Base-by-base conservation (phyloP, 2,329 filamentous ascomycete species). In the Hysterium pulicare region DNA sequence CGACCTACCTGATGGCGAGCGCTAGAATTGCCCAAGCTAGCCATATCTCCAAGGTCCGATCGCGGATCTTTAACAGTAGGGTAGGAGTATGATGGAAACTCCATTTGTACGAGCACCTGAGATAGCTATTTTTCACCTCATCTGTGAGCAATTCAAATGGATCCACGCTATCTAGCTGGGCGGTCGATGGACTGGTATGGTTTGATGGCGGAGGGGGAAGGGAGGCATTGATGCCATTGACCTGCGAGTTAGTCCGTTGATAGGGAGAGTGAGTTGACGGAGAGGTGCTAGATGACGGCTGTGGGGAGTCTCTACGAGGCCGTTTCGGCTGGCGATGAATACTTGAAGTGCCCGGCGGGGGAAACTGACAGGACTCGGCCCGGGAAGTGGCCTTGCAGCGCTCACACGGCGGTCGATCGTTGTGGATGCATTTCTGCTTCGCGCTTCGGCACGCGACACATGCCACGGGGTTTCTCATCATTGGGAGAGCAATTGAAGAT, bases 21-120 rank as follows among this genome's bases (percentile, higher is more conserved):
- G 66, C 66, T 33, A 69, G 57, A n/a, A 69, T 63, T n/a, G 66
- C 65, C 66, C 66, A 69, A n/a, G 51, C 63, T 47, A 69, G 58
- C 57, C 64, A 67, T 32, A 42, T 48, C 53, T 68, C 66, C 11
- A 69, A 52, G 15, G 62, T 63, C 41, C 61, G 53, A 40, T 67
- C 65, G 35, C 62, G 62, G 22, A 69, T 67, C 16, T 57, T 52
- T 50, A 59, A 42, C 53, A 69, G 51, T 51, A 68, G 50, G 38
- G 64, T 68, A 3, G 66, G 66, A 5, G 59, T 68, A 41, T 69
- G 66, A 50, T 68, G 64, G 53, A 68, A 69, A 50, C 63, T 64
- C 66, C 66, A 69, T 51, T 69, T 69, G 59, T 69, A 69, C 21
- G 58, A 57, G 50, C 66, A 69, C 11, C 66, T 49, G 44, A 68